phyloP scores from a whole-genome alignment of 768 basidiomycete species.

The Cubamyces sp. region DNA sequence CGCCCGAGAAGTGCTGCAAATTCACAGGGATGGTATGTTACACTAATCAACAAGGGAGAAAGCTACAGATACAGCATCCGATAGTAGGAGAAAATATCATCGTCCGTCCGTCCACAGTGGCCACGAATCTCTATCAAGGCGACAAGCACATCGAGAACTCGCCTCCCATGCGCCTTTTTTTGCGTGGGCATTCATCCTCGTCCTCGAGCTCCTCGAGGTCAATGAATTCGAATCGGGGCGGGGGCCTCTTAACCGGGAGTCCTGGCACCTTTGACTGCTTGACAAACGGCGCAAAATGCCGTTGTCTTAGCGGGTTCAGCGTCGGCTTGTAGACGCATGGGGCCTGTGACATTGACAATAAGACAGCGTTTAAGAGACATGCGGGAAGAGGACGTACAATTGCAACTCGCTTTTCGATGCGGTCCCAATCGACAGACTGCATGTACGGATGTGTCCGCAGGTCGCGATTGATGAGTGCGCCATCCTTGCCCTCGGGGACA shows the following conservation, averaged over 20 bases:
- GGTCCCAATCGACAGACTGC: conserved; percentile 48
- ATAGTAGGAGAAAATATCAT: background rate
- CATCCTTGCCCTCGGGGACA: conserved; percentile 3
- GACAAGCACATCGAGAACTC: conserved; percentile 1
- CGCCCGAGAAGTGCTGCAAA: no score
- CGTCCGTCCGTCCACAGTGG: background rate
- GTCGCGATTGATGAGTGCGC: conserved; percentile 28
- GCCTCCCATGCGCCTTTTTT: conserved; percentile 25
- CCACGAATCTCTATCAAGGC: background rate
- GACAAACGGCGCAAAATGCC: background rate
- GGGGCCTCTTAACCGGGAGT: conserved; percentile 40
- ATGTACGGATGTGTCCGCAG: conserved; percentile 52
- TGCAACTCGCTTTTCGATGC: conserved; percentile 47
- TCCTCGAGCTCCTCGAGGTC: conserved; percentile 38
- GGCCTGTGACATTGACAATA: background rate
- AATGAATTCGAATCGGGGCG: conserved; percentile 39
- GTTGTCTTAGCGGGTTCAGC: background rate
- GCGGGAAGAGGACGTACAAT: conserved; percentile 40
- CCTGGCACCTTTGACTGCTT: conserved; percentile 40
- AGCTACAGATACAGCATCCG: background rate
- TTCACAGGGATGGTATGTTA: background rate
- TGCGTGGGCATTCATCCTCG: conserved; percentile 15
- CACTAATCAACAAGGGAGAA: background rate
- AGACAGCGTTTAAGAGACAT: background rate
- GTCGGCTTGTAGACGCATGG: background rate